Evolutionary conservation across 1,284 basidiomycete species (phyloP).

Genomic region (Anthracocystis walkeri): DNA sequence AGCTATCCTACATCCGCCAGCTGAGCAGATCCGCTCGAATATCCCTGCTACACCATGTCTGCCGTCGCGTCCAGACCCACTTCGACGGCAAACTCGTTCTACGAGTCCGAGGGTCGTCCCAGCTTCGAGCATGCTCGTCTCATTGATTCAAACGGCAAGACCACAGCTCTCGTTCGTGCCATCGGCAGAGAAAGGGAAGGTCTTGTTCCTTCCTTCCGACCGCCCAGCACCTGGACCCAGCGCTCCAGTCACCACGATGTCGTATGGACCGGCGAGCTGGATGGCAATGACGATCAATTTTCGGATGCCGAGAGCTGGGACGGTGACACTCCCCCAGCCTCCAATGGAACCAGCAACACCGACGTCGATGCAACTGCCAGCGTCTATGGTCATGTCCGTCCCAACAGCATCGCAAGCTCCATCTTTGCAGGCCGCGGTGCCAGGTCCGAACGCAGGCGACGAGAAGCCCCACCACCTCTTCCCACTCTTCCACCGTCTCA

Average conservation of each 20-base stretch:
- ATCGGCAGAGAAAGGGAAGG: slow-evolving; percentile 36
- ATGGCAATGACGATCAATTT: slow-evolving; percentile 49
- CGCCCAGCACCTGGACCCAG: slow-evolving; percentile 47
- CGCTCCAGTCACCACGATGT: slow-evolving; percentile 48
- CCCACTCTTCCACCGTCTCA: slow-evolving; percentile 21
- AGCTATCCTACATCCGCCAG: background rate
- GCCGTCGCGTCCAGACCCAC: slow-evolving; percentile 31
- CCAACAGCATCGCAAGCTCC: slow-evolving; percentile 54
- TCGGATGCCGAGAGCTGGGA: slow-evolving; percentile 60
- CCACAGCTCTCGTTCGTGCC: slow-evolving; percentile 43
- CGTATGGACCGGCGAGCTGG: slow-evolving; percentile 50
- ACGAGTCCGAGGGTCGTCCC: slow-evolving; percentile 39
- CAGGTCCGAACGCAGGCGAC: slow-evolving; percentile 25
- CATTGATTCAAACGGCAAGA: slow-evolving; percentile 21
- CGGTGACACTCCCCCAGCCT: slow-evolving; percentile 31
- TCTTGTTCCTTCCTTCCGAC: slow-evolving; percentile 38
- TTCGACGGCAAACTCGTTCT: slow-evolving; percentile 43
- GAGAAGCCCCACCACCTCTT: slow-evolving; percentile 47
- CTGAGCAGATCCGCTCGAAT: background rate
- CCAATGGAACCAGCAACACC: slow-evolving; percentile 20
- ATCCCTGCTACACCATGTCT: slow-evolving; percentile 20
- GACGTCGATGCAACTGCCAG: slow-evolving; percentile 28
- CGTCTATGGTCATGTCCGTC: slow-evolving; percentile 49
- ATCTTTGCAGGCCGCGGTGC: slow-evolving; percentile 59
- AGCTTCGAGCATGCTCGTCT: slow-evolving; percentile 28